These are phyloP conservation scores for Taphrina wiesneri DNA, from an alignment of 1,139 yeast genomes.

Conservation along the genomic window DNA sequence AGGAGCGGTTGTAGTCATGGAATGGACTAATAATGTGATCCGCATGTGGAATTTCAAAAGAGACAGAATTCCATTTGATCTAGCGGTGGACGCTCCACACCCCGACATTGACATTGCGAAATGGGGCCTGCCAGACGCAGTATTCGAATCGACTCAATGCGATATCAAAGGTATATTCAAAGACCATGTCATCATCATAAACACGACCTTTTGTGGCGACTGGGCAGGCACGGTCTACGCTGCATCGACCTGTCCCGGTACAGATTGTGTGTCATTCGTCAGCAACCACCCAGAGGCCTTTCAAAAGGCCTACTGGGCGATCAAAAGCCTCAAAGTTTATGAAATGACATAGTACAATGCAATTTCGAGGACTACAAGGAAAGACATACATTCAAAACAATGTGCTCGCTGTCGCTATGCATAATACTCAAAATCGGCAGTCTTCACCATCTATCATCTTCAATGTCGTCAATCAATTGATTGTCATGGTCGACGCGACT, in stretches of 20 bases:
- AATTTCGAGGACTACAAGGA: not conserved
- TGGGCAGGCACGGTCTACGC: slow-evolving; percentile 34
- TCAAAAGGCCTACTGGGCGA: slow-evolving; percentile 35
- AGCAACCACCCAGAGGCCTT: slow-evolving; percentile 32
- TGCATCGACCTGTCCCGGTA: slow-evolving; percentile 24
- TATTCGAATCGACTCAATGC: slow-evolving; percentile 29
- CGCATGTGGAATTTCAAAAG: slow-evolving; percentile 32
- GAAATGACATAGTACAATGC: not conserved
- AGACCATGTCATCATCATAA: slow-evolving; percentile 30
- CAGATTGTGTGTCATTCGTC: slow-evolving; percentile 26
- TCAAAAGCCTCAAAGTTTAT: slow-evolving; percentile 27
- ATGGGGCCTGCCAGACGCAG: slow-evolving; percentile 33
- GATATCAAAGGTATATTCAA: slow-evolving; percentile 24
- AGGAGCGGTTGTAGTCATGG: slow-evolving; percentile 28
- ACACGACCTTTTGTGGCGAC: slow-evolving; percentile 35
- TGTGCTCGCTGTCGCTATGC: slow-evolving; percentile 7
- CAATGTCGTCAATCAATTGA: slow-evolving; percentile 31
- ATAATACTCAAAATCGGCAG: not conserved
- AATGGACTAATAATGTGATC: slow-evolving; percentile 31
- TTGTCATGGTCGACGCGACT: slow-evolving; percentile 26
- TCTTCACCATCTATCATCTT: slow-evolving; percentile 29
- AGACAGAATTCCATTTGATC: not conserved
- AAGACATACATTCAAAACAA: not conserved
- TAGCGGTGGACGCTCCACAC: not conserved
- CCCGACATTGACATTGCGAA: slow-evolving; percentile 29